phyloP scores from a whole-genome alignment of 2,329 filamentous ascomycete species.

The Pseudogymnoascus sp. region DNA sequence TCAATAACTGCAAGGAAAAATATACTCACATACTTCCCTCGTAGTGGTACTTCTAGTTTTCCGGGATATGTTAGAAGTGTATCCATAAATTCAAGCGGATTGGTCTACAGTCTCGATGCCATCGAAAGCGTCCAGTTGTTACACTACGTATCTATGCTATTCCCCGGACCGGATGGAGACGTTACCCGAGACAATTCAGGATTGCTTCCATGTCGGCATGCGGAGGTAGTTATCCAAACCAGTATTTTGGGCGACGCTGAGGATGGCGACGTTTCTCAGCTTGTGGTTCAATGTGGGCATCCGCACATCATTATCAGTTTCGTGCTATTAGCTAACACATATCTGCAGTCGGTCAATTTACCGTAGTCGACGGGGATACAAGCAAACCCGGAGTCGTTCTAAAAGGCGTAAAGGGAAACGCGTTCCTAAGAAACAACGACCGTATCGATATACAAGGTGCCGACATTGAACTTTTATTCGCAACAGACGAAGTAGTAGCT shows the following conservation, averaged over 20 bases:
- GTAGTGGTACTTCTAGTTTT: neutral
- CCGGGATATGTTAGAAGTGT: neutral
- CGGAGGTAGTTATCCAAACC: slow-evolving; percentile 10
- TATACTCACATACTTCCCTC: neutral
- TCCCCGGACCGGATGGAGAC: neutral
- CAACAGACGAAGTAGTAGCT: neutral
- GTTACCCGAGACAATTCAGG: neutral
- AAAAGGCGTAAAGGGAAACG: neutral
- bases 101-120: neutral
- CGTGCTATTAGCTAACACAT: neutral
- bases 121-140: slow-evolving; percentile 3
- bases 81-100: neutral
- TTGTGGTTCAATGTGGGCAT: neutral
- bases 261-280: neutral
- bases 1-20: neutral
- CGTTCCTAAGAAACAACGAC: neutral
- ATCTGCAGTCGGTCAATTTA: neutral
- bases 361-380: neutral
- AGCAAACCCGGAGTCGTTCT: neutral
- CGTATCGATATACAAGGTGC: neutral
- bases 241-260: neutral
- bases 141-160: slow-evolving; percentile 3
- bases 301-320: neutral
- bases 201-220: slow-evolving; percentile 6
- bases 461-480: neutral